phyloP scores from a whole-genome alignment of 805 yeast genomes.

The Saccharomyces jurei region DNA sequence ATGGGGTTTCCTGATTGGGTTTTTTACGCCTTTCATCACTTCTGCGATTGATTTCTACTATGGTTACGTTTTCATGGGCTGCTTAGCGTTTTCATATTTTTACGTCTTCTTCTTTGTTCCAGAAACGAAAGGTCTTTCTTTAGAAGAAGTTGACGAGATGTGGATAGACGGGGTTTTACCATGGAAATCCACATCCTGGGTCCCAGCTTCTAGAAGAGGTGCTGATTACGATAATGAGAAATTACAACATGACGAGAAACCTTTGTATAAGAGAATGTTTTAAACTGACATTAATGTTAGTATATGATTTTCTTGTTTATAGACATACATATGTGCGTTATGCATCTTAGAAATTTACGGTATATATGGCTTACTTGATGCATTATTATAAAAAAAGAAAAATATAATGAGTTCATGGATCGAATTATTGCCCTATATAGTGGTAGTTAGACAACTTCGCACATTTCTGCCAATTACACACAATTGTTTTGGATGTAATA shows the following conservation, averaged over 20 bases:
- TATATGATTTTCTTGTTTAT: no score
- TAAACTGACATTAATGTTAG: background rate
- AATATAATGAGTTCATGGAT: no score
- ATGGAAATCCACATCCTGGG: conserved; percentile 41
- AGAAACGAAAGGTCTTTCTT: conserved; percentile 70
- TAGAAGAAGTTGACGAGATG: conserved; percentile 71
- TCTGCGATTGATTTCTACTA: no score
- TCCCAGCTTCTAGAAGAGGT: conserved; percentile 35
- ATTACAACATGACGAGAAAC: conserved; percentile 13
- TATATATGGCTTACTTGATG: background rate
- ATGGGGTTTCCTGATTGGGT: conserved; percentile 24
- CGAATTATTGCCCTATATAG: no score
- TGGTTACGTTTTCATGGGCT: no score
- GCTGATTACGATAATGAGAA: conserved; percentile 14
- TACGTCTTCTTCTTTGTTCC: conserved; percentile 64
- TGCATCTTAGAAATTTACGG: background rate
- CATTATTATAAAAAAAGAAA: no score
- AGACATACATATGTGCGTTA: background rate
- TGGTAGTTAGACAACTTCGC: no score
- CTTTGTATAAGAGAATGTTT: conserved; percentile 17
- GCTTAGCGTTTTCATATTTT: conserved; percentile 7
- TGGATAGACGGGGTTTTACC: conserved; percentile 34
- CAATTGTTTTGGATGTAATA: no score
- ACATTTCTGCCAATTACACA: no score
- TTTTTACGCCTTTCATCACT: no score